Conservation (phyloP, 768 basidiomycete genomes). For the Guyanaporus albipodus region DNA sequence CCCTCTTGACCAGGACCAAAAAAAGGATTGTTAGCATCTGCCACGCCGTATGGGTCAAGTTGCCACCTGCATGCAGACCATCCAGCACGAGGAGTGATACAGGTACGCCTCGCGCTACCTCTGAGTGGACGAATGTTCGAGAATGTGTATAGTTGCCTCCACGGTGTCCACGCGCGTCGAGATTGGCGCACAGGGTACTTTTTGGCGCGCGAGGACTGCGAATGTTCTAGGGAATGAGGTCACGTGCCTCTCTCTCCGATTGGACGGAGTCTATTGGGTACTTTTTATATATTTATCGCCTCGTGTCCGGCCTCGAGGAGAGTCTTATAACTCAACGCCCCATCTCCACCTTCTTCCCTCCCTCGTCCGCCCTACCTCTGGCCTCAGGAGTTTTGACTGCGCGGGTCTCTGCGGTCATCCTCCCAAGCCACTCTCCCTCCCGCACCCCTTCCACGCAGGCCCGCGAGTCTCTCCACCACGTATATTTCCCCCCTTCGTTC, state of each 20-base stretch:
- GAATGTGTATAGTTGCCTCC: no score
- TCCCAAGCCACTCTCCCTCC: constrained; percentile 13
- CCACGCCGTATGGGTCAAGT: not conserved
- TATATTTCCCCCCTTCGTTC: constrained; percentile 13
- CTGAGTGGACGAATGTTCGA: no score
- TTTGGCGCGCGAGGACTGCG: no score
- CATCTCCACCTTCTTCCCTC: not conserved
- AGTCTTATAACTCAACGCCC: constrained; percentile 14
- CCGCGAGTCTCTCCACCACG: not conserved
- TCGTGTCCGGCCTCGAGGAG: constrained; percentile 28
- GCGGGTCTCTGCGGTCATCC: constrained; percentile 24
- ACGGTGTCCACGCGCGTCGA: no score
- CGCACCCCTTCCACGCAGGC: constrained; percentile 13
- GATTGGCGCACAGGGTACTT: no score
- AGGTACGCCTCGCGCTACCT: not conserved
- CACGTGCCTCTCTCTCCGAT: constrained; percentile 15
- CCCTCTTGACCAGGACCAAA: no score
- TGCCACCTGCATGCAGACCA: no score
- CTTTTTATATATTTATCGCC: constrained; percentile 16
- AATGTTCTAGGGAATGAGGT: constrained; percentile 16
- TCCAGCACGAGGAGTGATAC: not conserved
- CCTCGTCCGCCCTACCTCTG: constrained; percentile 16
- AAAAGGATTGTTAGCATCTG: no score
- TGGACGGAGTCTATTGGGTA: constrained; percentile 19
- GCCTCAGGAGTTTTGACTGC: constrained; percentile 22